These are phyloP conservation scores for Candida gorgasii DNA, from an alignment of 805 yeast species.

Conservation along the genomic window DNA sequence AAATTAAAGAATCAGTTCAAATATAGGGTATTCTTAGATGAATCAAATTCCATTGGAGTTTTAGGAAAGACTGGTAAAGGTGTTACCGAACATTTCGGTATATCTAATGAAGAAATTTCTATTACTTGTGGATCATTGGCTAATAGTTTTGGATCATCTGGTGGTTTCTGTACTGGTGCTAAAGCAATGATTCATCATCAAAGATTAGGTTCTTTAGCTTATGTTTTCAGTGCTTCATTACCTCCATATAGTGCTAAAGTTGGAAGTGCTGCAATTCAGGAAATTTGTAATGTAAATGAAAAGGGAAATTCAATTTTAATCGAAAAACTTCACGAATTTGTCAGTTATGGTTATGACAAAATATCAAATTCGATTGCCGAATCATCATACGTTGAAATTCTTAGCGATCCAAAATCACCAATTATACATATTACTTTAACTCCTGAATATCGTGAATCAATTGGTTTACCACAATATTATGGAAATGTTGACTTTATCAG, in stretches of 20 bases:
- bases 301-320: slow-evolving; percentile 37
- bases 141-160: slow-evolving; percentile 76
- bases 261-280: slow-evolving; percentile 48
- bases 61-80: slow-evolving; percentile 88
- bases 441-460: slow-evolving; percentile 42
- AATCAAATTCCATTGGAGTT: slow-evolving; percentile 81
- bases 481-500: slow-evolving; percentile 47
- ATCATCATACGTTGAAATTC: slow-evolving; percentile 48
- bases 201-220: slow-evolving; percentile 84
- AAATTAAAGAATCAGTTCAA: slow-evolving; percentile 79
- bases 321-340: slow-evolving; percentile 41
- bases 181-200: slow-evolving; percentile 86
- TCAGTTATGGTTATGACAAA: slow-evolving; percentile 36
- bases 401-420: slow-evolving; percentile 64
- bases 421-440: slow-evolving; percentile 64
- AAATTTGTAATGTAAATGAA: slow-evolving; percentile 41
- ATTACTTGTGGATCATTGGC: slow-evolving; percentile 89
- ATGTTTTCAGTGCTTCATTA: slow-evolving; percentile 90
- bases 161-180: slow-evolving; percentile 92
- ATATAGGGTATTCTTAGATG: slow-evolving; percentile 86
- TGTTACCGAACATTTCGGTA: slow-evolving; percentile 66
- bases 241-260: slow-evolving; percentile 87
- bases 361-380: slow-evolving; percentile 40
- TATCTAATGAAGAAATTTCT: slow-evolving; percentile 73
- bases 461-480: slow-evolving; percentile 50